Conservation (phyloP, 495 filamentous ascomycete genomes). For the Penicillium nucicola region DNA sequence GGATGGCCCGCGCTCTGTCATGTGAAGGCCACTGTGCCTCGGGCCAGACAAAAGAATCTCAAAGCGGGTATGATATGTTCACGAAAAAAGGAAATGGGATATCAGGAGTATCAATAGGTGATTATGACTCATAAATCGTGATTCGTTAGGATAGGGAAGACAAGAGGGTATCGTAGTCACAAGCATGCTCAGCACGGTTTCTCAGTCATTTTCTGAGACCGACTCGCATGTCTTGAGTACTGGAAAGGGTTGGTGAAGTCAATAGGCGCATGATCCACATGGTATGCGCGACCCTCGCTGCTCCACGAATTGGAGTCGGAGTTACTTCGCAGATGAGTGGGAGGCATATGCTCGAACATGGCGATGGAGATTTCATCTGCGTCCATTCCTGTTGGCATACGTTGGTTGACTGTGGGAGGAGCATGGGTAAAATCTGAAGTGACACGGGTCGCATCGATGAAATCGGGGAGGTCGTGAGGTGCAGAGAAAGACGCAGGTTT, state of each 20-base stretch:
- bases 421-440: constrained; percentile 44
- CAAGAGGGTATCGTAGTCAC: not conserved
- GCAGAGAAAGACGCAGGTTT: constrained; percentile 34
- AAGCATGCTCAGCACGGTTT: constrained; percentile 10
- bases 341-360: constrained; percentile 40
- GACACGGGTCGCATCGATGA: constrained; percentile 44
- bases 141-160: constrained; percentile 20
- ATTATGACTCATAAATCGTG: constrained; percentile 21
- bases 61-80: not conserved
- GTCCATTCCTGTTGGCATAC: constrained; percentile 34
- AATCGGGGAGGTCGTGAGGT: constrained; percentile 35
- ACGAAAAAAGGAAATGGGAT: constrained; percentile 2
- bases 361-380: constrained; percentile 41
- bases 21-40: too few relatives aligned
- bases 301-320: constrained; percentile 34
- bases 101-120: constrained; percentile 5
- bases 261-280: constrained; percentile 18
- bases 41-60: too few relatives aligned
- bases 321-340: constrained; percentile 13
- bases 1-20: too few relatives aligned
- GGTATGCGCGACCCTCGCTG: constrained; percentile 30
- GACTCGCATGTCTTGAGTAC: constrained; percentile 8
- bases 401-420: constrained; percentile 17
- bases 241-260: constrained; percentile 27
- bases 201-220: not conserved